These are phyloP conservation scores for Penicillium cataractarum DNA, from an alignment of 495 filamentous ascomycete species.

Conservation along the genomic window DNA sequence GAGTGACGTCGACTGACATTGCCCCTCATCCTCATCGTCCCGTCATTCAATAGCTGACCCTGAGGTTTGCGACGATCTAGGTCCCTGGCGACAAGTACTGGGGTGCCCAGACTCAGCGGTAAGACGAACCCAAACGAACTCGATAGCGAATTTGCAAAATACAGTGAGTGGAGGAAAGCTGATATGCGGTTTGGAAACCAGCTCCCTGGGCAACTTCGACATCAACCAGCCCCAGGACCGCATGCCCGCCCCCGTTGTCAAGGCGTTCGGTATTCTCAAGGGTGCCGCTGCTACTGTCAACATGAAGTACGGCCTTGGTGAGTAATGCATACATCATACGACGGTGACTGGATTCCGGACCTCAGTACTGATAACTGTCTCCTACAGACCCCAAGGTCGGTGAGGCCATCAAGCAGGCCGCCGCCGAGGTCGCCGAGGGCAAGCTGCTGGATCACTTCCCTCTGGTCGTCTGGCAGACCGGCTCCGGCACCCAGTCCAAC, in stretches of 20 bases:
- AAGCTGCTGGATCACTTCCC: constrained; percentile 98
- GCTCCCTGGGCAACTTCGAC: constrained; percentile 92
- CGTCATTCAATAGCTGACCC: constrained; percentile 23
- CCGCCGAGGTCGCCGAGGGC: constrained; percentile 87
- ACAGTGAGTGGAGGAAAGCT: constrained; percentile 12
- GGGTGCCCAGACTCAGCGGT: constrained; percentile 97
- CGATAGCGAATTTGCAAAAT: constrained; percentile 1
- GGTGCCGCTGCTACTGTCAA: constrained; percentile 96
- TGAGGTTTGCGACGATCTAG: constrained; percentile 38
- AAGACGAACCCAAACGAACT: constrained; percentile 31
- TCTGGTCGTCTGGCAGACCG: constrained; percentile 98
- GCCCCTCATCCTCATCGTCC: not conserved
- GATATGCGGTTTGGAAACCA: constrained; percentile 34
- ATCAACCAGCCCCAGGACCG: constrained; percentile 99
- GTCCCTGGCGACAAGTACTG: constrained; percentile 96
- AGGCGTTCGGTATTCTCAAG: constrained; percentile 96
- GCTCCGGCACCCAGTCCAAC: constrained; percentile 98
- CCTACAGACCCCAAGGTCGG: constrained; percentile 80
- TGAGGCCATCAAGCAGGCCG: constrained; percentile 91
- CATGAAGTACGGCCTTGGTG: constrained; percentile 93
- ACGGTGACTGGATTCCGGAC: not conserved
- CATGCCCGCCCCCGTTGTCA: constrained; percentile 91
- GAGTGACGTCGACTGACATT: constrained; percentile 13
- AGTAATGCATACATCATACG: constrained; percentile 27
- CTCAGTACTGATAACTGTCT: constrained; percentile 13